Conservation (phyloP, 1,139 yeast species). For the Eremothecium cymbalariae region DNA sequence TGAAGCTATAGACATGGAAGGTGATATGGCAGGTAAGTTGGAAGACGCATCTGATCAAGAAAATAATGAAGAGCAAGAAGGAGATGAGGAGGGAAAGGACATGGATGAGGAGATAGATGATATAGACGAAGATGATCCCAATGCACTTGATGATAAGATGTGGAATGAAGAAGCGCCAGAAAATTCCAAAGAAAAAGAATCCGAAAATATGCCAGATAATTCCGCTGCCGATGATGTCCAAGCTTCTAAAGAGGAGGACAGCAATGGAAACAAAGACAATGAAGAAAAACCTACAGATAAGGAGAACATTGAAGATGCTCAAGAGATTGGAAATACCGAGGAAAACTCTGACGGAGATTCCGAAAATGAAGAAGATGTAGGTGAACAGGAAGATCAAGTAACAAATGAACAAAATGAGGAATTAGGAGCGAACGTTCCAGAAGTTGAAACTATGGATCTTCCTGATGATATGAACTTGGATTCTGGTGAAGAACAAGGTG, state of each 20-base stretch:
- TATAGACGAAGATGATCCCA: slow-evolving; percentile 84
- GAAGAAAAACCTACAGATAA: slow-evolving; percentile 36
- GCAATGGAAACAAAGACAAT: slow-evolving; percentile 34
- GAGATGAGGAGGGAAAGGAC: slow-evolving; percentile 47
- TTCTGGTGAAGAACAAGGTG: slow-evolving; percentile 54
- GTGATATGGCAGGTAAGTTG: slow-evolving; percentile 91
- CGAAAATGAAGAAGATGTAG: slow-evolving; percentile 62
- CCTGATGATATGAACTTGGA: slow-evolving; percentile 85
- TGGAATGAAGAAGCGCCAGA: slow-evolving; percentile 93
- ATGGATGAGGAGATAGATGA: slow-evolving; percentile 88
- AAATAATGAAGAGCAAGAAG: slow-evolving; percentile 49
- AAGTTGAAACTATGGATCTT: slow-evolving; percentile 69
- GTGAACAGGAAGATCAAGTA: slow-evolving; percentile 73
- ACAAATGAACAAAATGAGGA: slow-evolving; percentile 65
- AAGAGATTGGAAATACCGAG: slow-evolving; percentile 44
- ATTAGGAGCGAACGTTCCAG: slow-evolving; percentile 65
- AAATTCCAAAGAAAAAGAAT: slow-evolving; percentile 61
- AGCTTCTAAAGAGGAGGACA: slow-evolving; percentile 37
- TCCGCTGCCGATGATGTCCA: slow-evolving; percentile 54
- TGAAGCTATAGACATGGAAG: slow-evolving; percentile 88
- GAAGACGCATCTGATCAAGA: slow-evolving; percentile 75
- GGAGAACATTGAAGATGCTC: slow-evolving; percentile 37
- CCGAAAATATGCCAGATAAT: slow-evolving; percentile 58
- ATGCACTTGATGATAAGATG: slow-evolving; percentile 95
- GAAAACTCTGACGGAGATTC: slow-evolving; percentile 58